Base-by-base conservation (phyloP, 768 basidiomycete genomes). In the Harrya chromipes region DNA sequence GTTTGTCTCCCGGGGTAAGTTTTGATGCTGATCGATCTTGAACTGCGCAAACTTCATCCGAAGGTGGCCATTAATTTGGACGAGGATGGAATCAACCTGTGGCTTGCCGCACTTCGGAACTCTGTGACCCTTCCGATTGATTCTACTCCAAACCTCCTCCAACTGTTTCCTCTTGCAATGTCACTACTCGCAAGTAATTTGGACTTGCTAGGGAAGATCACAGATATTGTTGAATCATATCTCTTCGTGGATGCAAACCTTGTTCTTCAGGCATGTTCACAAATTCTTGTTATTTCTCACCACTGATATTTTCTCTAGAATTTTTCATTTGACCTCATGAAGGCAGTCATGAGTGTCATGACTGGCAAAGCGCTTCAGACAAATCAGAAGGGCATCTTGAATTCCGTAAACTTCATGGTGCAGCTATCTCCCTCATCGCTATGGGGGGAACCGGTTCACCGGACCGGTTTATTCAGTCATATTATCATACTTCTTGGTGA, bases 381-480 rank as follows among this genome's bases (percentile, higher is more conserved):
- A 4, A 90, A 91, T 57, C 70, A 81, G 47, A 83, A 80, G 54
- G 78, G 83, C 34, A 69, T 91, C 63, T 58, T 90, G n/a, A 71
- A 76, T 31, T 67, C 79, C 14, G 57, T 92, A 10, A 74, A 76
- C 54, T 63, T 88, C 14, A 68, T 88, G 40, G 65, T 85, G 35
- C 88, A 90, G 64, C 54, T 84, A 2, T 70, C 84, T 2, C 84
- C 86, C 4, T 72, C 85, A 1, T 59, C 66, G 1, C 54, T 80
- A 3, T 94, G 90, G 89, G 89, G 81, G 0, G 82, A 82, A 59
- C 68, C 86, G 3, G 68, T 94, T 64, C 87, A 93, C 59, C 67
- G 69, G 3, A 86, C 87, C 1, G 87, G 87, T 11, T 76, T 93
- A 27, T 92, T 94, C 60, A 69, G 76, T 16, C 71, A 76, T 34